Evolutionary conservation across 108 stramenopile genomes (phyloP).

Genomic region (Pseudonitzschia multiseries): DNA sequence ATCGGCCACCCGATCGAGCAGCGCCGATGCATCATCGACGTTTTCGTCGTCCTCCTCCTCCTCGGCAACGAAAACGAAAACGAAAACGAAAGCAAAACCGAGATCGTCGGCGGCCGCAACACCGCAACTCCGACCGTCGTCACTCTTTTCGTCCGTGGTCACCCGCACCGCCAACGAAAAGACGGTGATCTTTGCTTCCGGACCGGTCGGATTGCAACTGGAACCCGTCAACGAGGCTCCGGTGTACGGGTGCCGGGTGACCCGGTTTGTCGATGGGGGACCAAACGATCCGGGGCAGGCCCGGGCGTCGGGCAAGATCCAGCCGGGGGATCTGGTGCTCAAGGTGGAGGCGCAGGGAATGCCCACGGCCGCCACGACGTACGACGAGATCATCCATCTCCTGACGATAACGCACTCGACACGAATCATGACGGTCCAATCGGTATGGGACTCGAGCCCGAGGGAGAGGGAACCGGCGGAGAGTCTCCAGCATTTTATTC

Average conservation of each 20-base stretch:
- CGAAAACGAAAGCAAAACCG: not conserved
- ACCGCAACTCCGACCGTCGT: no score
- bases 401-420: conserved; percentile 22
- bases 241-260: conserved; percentile 36
- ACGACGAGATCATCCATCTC: conserved; percentile 39
- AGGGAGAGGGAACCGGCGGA: not conserved
- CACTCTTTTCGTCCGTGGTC: not conserved
- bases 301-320: conserved; percentile 42
- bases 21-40: not conserved
- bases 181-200: conserved; percentile 43
- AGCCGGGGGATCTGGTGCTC: conserved; percentile 44
- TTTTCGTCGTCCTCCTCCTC: not conserved
- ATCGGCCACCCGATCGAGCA: not conserved
- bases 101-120: not conserved
- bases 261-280: conserved; percentile 48
- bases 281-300: conserved; percentile 49
- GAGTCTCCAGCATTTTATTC: conserved; percentile 9
- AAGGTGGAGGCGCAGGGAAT: conserved; percentile 29
- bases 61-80: not conserved
- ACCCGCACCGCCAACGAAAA: conserved; percentile 10
- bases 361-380: conserved; percentile 28
- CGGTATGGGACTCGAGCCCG: conserved; percentile 20
- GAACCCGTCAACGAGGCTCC: conserved; percentile 44
- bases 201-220: conserved; percentile 60
- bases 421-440: conserved; percentile 32